Base-by-base conservation (phyloP, 208 protist genomes). In the Novymonas esmeraldas region DNA sequence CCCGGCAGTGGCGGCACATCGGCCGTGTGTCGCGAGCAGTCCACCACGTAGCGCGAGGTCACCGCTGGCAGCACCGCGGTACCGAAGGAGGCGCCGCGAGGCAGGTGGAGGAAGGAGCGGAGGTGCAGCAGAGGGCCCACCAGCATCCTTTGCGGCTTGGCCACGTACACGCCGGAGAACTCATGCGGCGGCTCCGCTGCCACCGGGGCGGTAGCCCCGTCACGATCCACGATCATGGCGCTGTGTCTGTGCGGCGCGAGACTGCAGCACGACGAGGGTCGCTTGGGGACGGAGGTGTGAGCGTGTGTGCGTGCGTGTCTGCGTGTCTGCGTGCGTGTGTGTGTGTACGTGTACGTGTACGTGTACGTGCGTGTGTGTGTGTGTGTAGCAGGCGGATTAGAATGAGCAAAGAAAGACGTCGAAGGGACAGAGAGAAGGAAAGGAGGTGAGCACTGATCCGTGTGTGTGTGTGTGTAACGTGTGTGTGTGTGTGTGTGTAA, bases 131-230 rank as follows among this genome's bases (percentile, higher is more conserved):
- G 51, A 5, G 71, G 67, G 20, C 78, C 70, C 11, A 79, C 57
- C 10, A 78, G 60, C 10, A 83, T 44, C 13, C 64, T 49, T 11
- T 42, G 48, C 5, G 60, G 54, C 59, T 73, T 73, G 4, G 63
- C 72, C 9, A 51, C 64, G 67, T 74, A 78, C 6, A 78, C 68
- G 44, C 71, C 72, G 31, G 65, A 70, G 26, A 68, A 60, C n/a
- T n/a, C n/a, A n/a, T n/a, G n/a, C n/a, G 36, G 36, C 36, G 36
- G 36, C 36, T 6, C 68, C 48, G 28, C 11, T 56, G n/a, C 42
- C 41, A 22, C 28, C 34, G 31, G n/a, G 22, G 26, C 13, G 44
- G 22, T n/a, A n/a, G n/a, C n/a, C n/a, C n/a, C n/a, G n/a, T n/a
- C n/a, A n/a, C n/a, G n/a, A n/a, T n/a, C n/a, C n/a, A n/a, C n/a